Conservation (phyloP, 495 filamentous ascomycete genomes). For the Penicillium waksmanii region DNA sequence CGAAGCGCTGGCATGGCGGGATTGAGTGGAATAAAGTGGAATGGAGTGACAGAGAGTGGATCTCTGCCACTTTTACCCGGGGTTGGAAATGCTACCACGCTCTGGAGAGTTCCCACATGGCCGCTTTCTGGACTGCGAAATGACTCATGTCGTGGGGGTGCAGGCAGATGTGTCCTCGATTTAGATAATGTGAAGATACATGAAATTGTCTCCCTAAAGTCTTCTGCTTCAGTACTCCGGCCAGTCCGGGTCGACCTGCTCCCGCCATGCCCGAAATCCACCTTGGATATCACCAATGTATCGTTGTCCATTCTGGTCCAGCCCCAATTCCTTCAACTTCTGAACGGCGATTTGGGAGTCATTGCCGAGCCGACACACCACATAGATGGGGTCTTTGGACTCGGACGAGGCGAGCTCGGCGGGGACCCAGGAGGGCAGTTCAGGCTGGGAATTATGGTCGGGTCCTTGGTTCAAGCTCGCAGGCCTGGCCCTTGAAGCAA, state of each 20-base stretch:
- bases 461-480: background rate
- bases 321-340: constrained; percentile 67
- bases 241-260: constrained; percentile 71
- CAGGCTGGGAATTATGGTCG: background rate
- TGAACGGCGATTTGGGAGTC: constrained; percentile 83
- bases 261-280: constrained; percentile 83
- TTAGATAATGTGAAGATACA: background rate
- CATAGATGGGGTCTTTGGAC: constrained; percentile 58
- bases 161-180: background rate
- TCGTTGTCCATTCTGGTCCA: constrained; percentile 58
- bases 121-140: background rate
- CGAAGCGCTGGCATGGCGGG: constrained; percentile 1
- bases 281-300: constrained; percentile 79
- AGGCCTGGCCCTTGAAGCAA: constrained; percentile 30
- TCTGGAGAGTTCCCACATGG: constrained; percentile 2
- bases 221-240: constrained; percentile 57
- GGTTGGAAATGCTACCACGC: background rate
- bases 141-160: background rate
- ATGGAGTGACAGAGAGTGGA: background rate
- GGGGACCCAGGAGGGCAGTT: constrained; percentile 50
- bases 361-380: constrained; percentile 85
- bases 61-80: background rate
- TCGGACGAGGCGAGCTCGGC: constrained; percentile 26
- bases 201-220: background rate
- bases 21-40: background rate